Percentiles rank a stretch among this genome's conserved stretches.
phyloP scores from a whole-genome alignment of 176 grass and related monocot genomes.

The Saccharum spontaneum region DNA sequence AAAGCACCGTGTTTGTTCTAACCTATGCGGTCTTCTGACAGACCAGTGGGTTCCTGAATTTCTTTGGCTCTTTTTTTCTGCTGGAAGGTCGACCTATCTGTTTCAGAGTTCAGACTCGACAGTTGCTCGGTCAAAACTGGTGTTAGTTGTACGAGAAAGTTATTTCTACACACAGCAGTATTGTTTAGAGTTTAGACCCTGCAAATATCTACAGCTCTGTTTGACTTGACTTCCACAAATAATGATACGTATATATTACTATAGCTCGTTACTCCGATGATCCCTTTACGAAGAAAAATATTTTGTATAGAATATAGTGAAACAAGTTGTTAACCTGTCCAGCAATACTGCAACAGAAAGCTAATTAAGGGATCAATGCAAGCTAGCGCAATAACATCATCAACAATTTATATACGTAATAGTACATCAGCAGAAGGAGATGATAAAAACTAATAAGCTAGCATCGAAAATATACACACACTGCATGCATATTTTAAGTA shows the following conservation, averaged over 20 bases:
- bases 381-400: not conserved
- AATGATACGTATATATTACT: not conserved
- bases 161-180: not conserved
- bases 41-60: not conserved
- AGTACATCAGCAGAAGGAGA: not conserved
- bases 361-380: not conserved
- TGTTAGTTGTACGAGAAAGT: not conserved
- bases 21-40: not conserved
- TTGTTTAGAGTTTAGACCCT: not conserved
- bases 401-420: not conserved
- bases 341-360: not conserved
- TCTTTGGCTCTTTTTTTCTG: not conserved
- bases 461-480: not conserved
- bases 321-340: not conserved
- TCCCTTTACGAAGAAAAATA: not conserved
- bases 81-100: not conserved
- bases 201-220: not conserved
- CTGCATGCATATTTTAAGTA: not conserved
- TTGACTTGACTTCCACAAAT: constrained; percentile 19
- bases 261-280: not conserved
- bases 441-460: not conserved
- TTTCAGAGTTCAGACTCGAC: constrained; percentile 26
- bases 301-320: not conserved
- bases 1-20: not conserved
- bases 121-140: constrained; percentile 22